Conservation (phyloP, 768 basidiomycete genomes). For the Suillus lakei region DNA sequence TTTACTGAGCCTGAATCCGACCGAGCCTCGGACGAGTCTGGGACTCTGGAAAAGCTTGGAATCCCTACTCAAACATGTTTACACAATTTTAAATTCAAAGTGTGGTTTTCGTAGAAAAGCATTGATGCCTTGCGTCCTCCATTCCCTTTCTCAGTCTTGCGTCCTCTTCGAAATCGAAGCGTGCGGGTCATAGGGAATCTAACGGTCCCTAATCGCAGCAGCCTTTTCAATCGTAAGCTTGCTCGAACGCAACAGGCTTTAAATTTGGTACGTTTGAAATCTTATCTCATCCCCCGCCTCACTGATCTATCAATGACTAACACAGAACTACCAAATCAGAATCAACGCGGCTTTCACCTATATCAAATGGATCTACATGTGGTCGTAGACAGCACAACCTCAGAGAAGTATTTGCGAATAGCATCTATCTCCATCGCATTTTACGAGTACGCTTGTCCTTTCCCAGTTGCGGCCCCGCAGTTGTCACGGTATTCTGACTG, state of each 20-base stretch:
- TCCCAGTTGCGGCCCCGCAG: background rate
- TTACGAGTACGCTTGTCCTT: conserved; percentile 39
- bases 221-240: background rate
- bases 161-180: background rate
- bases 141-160: background rate
- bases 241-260: background rate
- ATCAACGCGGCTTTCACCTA: background rate
- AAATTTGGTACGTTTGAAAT: background rate
- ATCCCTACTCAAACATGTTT: background rate
- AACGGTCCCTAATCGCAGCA: background rate
- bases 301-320: background rate
- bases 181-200: background rate
- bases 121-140: background rate
- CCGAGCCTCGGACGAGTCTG: background rate
- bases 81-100: background rate
- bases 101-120: background rate
- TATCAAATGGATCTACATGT: background rate
- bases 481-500: background rate
- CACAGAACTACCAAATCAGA: background rate
- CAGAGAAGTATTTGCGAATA: conserved; percentile 39
- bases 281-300: background rate
- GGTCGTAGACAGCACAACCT: conserved; percentile 1
- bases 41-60: background rate
- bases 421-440: conserved; percentile 42
- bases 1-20: background rate